Base-by-base conservation (phyloP, 2,329 filamentous ascomycete genomes). In the Fusarium dimerum region DNA sequence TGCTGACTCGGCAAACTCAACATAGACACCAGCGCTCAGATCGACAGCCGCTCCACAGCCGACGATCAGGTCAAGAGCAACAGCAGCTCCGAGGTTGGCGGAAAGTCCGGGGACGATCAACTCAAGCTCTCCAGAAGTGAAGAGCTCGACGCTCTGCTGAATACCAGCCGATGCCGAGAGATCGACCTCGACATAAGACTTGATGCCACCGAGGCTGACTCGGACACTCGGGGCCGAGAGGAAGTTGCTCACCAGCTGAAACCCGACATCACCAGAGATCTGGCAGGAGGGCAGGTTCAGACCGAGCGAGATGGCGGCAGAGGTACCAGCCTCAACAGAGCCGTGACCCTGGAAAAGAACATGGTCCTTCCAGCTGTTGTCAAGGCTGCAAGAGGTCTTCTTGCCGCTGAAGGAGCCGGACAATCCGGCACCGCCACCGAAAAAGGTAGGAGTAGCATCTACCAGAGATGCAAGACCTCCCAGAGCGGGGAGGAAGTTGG, bases 1-100 rank as follows among this genome's bases (percentile, higher is more conserved):
- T 40, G 75, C 71, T 29, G 66, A 67, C 15, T 82, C 76, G 29
- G 78, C 73, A 3, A 84, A 70, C 60, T 75, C 73, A 47, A 84
- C 70, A 56, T 81, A 79, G 43, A 66, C 58, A 47, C 64, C 64
- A 51, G 74, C 79, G 42, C 71, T 75, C 26, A 84, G 72, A 54
- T 81, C 78, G 39, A 84, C 68, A 26, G 71, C 70, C 3, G 74
- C 74, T 9, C 77, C 70, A 2, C 76, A 72, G 45, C 69, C 73
- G 30, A 84, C 66, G 38, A 84, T 72, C 3, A 85, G 71, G 58
- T 84, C 81, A 5, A 84, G 68, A 18, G 71, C 71, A 47, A 83
- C 73, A 3, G 79, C 65, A 9, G 78, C 72, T 5, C 78, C 78
- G 15, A 81, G 63, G 17, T 73, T 68, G 40, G 45, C 46, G 15